phyloP scores from a whole-genome alignment of 495 filamentous ascomycete genomes.

The Hypoxylon lienhwacheense region DNA sequence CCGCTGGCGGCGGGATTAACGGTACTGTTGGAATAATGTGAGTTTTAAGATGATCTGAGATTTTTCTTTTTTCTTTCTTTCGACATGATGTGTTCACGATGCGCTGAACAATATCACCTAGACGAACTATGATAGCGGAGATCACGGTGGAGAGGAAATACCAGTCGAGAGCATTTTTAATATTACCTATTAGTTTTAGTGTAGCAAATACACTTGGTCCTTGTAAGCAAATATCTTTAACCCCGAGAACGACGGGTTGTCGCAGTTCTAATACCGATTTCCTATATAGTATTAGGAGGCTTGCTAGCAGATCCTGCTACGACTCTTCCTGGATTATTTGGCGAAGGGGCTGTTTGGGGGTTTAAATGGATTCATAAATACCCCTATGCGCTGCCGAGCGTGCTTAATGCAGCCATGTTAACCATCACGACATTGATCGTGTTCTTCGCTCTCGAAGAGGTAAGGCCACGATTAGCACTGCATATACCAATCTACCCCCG shows the following conservation, averaged over 20 bases:
- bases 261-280: conserved; percentile 1
- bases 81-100: neutral
- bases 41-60: too few species aligned
- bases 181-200: conserved; percentile 69
- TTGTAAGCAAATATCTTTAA: conserved; percentile 37
- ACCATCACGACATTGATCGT: conserved; percentile 52
- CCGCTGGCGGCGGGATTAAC: conserved; percentile 67
- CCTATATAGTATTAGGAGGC: conserved; percentile 64
- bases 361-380: conserved; percentile 62
- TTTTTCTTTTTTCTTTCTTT: neutral
- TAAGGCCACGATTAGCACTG: conserved; percentile 41
- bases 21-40: conserved; percentile 70
- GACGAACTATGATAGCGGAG: conserved; percentile 68
- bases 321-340: conserved; percentile 63
- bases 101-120: conserved; percentile 5
- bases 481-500: neutral
- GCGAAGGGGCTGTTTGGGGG: conserved; percentile 44
- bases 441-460: conserved; percentile 65
- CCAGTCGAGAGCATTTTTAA: conserved; percentile 60
- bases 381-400: conserved; percentile 69
- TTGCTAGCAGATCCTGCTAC: conserved; percentile 65
- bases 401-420: conserved; percentile 64
- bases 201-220: conserved; percentile 66
- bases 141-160: conserved; percentile 64
- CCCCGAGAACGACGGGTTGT: too few species aligned